Evolutionary conservation across 1,284 basidiomycete species (phyloP), one percentile per base, ranked within the genome.

Genomic region (Tilletia caries): DNA sequence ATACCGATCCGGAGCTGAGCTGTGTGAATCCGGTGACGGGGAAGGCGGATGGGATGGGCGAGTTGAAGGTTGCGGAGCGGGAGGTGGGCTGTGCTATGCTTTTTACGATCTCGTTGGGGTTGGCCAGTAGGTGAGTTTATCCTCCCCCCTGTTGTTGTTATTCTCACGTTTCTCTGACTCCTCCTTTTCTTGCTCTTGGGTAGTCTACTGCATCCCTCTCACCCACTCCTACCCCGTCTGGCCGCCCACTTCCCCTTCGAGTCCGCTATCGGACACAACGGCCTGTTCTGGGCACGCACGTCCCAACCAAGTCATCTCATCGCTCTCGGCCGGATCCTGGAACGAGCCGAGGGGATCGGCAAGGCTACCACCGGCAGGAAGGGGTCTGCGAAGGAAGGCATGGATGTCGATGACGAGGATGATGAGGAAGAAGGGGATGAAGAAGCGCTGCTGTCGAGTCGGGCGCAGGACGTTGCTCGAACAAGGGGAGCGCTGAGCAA

Each of bases 221-320:
- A 81, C 66, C 66, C 64, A 6, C 68, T 82, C 29, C 68, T 82
- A 2, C 71, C 70, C 32, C 44, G 66, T 12, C 48, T 82, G 6
- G 75, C 81, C 6, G 18, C 54, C 12, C 74, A 77, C 64, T 82
- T 82, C 60, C 71, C 81, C 2, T 81, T 83, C 37, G 81, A 83
- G 65, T 76, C 79, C 0, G 81, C 81, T 5, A 67, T 82, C 10
- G 81, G 81, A 1, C 62, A 67, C 25, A 83, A 83, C 46, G 81
- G 81, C 6, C 69, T 71, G 3, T 69, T 83, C 8, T 83, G 81
- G 81, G 64, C 76, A 1, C 68, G 76, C 12, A 75, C 79, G 4
- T 66, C 69, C 2, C 46, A 71, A 12, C 29, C 71, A 1, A 69
- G 65, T 54, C 79, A 82, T 46, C 71, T 77, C 52, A 64, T 82